Evolutionary conservation across 805 yeast species (phyloP), one percentile per base, ranked within the genome.

Genomic region (Saturnispora serradocipensis): DNA sequence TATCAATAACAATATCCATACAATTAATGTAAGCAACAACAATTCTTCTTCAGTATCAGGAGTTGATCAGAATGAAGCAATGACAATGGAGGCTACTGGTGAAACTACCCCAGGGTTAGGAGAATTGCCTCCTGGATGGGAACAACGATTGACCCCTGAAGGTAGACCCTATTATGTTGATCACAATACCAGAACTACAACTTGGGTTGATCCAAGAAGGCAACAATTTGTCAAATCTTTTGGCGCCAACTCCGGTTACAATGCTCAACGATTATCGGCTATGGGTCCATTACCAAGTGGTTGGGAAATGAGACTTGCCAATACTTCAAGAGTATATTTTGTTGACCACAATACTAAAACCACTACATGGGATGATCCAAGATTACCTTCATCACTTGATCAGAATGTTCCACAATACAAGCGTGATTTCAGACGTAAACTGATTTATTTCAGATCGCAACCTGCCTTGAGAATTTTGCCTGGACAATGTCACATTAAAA

Each of bases 141-240:
- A 93, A 71, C 98, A 91, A 72, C 77, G 99, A 58, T 86, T 86
- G 62, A 93, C 99, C 6, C 96, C 96, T 27, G 99, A 93, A 70
- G 99, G 99, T 39, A 81, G 99, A 66, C 95, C 98, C 7, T 93
- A 93, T 71, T 93, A 90, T 67, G 99, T 93, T 46, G 99, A 93
- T 69, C 99, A 93, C 72, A 93, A 93, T 69, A 93, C 99, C n/a
- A 80, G 99, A 68, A 93, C 99, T 1, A 93, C 99, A 3, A 93
- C 99, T 11, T 93, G 99, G 99, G 99, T 93, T 45, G 99, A 93
- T 69, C 99, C 99, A 58, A 81, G 99, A 71, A 82, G 99, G 70
- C 99, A 93, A 71, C 99, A 93, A 72, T 93, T 88, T 69, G 93
- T 93, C 61, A 85, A 97, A 67, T 88, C 95, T 55, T 89, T 86